Percentiles rank a stretch among this genome's conserved stretches.
Evolutionary conservation across 1,284 basidiomycete genomes (phyloP).

Genomic region (Tilletiopsis washingtonensis): DNA sequence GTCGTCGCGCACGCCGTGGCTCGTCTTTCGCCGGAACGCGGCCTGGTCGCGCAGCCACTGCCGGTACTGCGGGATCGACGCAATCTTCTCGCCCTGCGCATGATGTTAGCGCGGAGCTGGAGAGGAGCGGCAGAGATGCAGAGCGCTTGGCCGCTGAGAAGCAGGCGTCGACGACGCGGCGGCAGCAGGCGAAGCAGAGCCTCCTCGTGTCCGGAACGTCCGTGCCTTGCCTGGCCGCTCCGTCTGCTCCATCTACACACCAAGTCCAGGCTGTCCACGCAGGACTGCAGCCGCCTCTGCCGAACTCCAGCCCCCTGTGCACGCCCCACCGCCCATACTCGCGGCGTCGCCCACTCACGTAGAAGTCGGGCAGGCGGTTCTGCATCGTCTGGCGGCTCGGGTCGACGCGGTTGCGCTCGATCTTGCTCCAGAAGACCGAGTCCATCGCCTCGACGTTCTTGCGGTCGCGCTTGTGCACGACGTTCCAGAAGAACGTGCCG

Average conservation of each 20-base stretch:
- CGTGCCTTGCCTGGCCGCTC: too few relatives aligned
- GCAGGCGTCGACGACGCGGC: not conserved
- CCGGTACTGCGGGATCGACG: constrained; percentile 36
- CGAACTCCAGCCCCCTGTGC: too few relatives aligned
- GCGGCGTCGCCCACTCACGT: too few relatives aligned
- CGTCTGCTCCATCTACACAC: too few relatives aligned
- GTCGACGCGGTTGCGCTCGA: constrained; percentile 34
- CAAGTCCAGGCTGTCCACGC: too few relatives aligned
- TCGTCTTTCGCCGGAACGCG: constrained; percentile 36
- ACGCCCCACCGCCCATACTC: not conserved
- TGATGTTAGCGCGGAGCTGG: not conserved
- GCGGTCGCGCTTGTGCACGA: constrained; percentile 28
- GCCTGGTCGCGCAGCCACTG: constrained; percentile 45
- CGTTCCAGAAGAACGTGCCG: constrained; percentile 28
- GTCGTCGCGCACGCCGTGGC: constrained; percentile 41
- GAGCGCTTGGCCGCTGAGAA: too few relatives aligned
- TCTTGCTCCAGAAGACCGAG: constrained; percentile 37
- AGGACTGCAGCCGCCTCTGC: too few relatives aligned
- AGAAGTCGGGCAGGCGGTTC: constrained; percentile 43
- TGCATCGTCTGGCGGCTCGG: constrained; percentile 38
- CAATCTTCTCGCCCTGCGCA: constrained; percentile 36
- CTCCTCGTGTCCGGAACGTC: too few relatives aligned
- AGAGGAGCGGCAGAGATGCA: not conserved
- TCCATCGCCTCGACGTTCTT: constrained; percentile 35
- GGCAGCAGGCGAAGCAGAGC: not conserved